Conservation (phyloP, 2,329 filamentous ascomycete species). For the Hypocrella siamensis region DNA sequence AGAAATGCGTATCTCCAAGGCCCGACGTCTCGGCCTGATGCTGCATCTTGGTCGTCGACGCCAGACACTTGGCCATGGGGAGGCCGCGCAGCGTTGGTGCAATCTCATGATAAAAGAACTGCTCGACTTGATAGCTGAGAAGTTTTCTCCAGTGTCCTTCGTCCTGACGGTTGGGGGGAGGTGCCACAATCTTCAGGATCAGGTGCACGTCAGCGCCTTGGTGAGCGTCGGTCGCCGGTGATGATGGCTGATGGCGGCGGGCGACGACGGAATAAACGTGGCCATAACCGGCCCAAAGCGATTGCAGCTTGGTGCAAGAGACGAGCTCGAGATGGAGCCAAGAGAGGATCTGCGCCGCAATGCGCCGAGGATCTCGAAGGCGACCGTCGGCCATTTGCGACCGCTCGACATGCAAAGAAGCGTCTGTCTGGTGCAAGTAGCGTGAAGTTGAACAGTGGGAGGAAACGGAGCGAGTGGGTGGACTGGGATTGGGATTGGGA, state of each 20-base stretch:
- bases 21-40: constrained; percentile 11
- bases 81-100: constrained; percentile 30
- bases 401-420: too few relatives aligned
- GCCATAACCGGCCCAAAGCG: constrained; percentile 36
- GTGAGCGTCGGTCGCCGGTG: constrained; percentile 1
- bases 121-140: constrained; percentile 51
- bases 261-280: constrained; percentile 40
- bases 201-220: constrained; percentile 14
- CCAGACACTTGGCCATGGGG: constrained; percentile 34
- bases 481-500: too few relatives aligned
- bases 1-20: constrained; percentile 29
- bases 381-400: too few relatives aligned
- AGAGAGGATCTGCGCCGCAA: constrained; percentile 23
- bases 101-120: constrained; percentile 45
- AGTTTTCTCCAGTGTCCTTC: constrained; percentile 52
- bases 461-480: too few relatives aligned
- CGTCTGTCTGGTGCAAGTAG: too few relatives aligned
- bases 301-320: constrained; percentile 22
- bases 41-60: constrained; percentile 20
- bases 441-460: too few relatives aligned
- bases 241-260: constrained; percentile 10
- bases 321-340: constrained; percentile 23
- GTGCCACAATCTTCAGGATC: constrained; percentile 45
- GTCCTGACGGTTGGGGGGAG: constrained; percentile 25
- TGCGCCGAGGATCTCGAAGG: constrained; percentile 16